Base-by-base conservation (phyloP, 192 early-diverging fungal species). In the Linderina pennispora region DNA sequence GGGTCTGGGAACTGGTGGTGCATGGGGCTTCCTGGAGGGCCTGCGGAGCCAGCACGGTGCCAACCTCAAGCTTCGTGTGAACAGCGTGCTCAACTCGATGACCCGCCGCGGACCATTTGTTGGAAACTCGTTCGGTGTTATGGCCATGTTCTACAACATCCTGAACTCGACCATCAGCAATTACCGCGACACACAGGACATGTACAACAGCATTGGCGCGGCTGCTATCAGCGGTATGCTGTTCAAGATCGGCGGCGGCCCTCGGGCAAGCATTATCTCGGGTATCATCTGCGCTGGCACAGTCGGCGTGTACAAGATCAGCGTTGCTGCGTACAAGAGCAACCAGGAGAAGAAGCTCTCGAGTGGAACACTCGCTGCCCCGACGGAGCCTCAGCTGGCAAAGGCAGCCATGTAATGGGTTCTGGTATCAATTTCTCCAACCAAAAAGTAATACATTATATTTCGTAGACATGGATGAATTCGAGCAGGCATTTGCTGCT, bases 71-170 rank as follows among this genome's bases (percentile, higher is more conserved):
- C 71, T 90, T 48, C 80, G 86, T 35, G 65, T 90, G 22, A 90
- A 90, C 71, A 85, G 81, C 41, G 78, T 86, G 24, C 76, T 90
- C 40, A 90, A 90, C 74, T 76, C 80, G 20, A 83, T 85, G 62
- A 90, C 88, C 8, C 79, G 88, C 35, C 83, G 88, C 42, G 88
- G 88, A n/a, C 88, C 88, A 16, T 87, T 84, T 48, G 57, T 90
- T 39, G 88, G 80, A 56, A 90, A 90, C 76, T 85, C 88, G 21
- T 65, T 81, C 23, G 88, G 86, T 56, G 75, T 90, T 16, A 58
- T 90, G 47, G 86, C 81, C n/a, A 80, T 90, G 83, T 69, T 85
- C 46, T 90, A 90, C 73, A 90, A 87, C 57, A 78, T 75, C 45
- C 75, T 81, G 42, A 87, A 83, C 65, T 78, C 80, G 23, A 60